A percentile compares a stretch with the other conserved stretches of the same genome.
These are phyloP conservation scores for Micractinium sp. DNA, from an alignment of 139 green algal species.

Conservation along the genomic window DNA sequence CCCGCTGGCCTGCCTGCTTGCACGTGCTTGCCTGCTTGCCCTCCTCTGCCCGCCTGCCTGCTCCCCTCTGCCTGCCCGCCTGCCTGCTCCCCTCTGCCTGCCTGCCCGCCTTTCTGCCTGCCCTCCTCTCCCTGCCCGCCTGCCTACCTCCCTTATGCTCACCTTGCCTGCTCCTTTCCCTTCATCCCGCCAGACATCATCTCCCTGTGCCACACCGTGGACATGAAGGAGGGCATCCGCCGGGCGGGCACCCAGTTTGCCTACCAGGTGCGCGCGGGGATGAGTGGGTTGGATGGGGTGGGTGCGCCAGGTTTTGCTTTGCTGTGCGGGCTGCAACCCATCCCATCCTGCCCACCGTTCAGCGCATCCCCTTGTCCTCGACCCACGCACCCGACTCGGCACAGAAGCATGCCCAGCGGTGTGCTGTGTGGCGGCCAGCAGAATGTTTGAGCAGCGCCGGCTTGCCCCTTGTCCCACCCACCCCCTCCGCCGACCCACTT, in stretches of 20 bases:
- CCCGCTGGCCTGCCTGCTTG: not conserved
- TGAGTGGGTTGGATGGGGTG: too few relatives aligned
- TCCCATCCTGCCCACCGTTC: too few relatives aligned
- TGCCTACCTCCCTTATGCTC: not conserved
- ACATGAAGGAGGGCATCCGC: conserved; percentile 85
- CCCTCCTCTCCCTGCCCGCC: not conserved
- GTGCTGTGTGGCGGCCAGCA: not conserved
- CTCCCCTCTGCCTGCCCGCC: not conserved
- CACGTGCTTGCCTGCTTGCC: not conserved
- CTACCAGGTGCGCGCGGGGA: conserved; percentile 83
- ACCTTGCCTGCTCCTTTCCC: not conserved
- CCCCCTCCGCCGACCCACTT: not conserved
- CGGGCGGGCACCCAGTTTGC: conserved; percentile 82
- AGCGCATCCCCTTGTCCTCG: too few relatives aligned
- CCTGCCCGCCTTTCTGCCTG: not conserved
- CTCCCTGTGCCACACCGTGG: conserved; percentile 87
- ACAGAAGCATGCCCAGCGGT: not conserved
- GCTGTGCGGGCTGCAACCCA: too few relatives aligned
- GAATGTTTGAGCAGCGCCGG: not conserved
- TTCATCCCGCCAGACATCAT: conserved; percentile 72
- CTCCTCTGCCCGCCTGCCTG: not conserved
- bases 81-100: not conserved
- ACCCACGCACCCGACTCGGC: not conserved
- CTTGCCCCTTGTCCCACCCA: not conserved
- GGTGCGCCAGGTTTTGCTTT: too few relatives aligned